Evolutionary conservation across 768 basidiomycete species (phyloP).

Genomic region (Tylopilus rubrobrunneus): DNA sequence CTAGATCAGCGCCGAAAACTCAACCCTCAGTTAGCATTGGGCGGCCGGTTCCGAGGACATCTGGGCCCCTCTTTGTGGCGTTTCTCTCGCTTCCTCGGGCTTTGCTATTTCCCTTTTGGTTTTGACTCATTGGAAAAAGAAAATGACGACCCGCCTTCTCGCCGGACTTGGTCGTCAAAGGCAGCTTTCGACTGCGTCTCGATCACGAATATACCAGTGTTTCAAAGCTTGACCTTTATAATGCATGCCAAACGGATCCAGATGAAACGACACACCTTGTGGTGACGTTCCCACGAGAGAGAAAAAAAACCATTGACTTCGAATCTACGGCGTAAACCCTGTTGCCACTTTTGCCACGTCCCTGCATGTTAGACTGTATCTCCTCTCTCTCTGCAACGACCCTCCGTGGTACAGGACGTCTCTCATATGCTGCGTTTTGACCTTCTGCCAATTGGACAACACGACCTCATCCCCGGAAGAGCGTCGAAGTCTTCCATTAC

Average conservation of each 20-base stretch:
- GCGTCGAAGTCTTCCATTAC: slow-evolving; percentile 15
- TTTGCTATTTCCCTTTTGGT: not conserved
- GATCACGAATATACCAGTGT: not conserved
- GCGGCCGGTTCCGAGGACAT: slow-evolving; percentile 2
- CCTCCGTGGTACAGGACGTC: slow-evolving; percentile 46
- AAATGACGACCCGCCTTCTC: not conserved
- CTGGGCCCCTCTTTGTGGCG: not conserved
- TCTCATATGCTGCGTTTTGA: slow-evolving; percentile 40
- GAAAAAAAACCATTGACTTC: not conserved
- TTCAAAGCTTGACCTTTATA: not conserved
- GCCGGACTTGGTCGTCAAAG: not conserved
- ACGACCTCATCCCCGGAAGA: slow-evolving; percentile 28
- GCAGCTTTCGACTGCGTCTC: not conserved
- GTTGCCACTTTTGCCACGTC: slow-evolving; percentile 62
- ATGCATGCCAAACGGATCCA: too few species aligned
- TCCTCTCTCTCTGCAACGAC: slow-evolving; percentile 48
- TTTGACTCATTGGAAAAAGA: not conserved
- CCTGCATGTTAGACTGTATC: slow-evolving; percentile 85
- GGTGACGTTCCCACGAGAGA: too few species aligned
- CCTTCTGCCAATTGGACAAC: slow-evolving; percentile 57
- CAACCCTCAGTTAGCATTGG: not conserved
- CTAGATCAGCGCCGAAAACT: not conserved
- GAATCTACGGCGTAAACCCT: not conserved
- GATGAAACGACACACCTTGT: too few species aligned
- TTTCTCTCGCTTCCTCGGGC: not conserved